phyloP scores from a whole-genome alignment of 78 protist species.

The Cavenderia fasciculata region DNA sequence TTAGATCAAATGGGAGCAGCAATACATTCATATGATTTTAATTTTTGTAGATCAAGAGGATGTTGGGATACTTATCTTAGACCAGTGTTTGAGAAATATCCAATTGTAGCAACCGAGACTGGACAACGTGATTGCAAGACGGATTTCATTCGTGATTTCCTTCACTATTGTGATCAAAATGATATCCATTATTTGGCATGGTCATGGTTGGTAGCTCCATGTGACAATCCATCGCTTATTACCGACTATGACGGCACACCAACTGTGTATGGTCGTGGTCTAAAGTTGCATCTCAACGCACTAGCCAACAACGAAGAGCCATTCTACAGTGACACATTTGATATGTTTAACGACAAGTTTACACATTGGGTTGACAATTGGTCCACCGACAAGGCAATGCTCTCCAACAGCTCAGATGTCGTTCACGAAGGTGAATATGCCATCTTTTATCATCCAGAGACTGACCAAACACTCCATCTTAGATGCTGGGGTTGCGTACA shows the following conservation, averaged over 20 bases:
- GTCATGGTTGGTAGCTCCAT: conserved; percentile 59
- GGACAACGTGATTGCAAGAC: conserved; percentile 66
- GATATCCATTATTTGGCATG: conserved; percentile 56
- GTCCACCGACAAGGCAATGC: background rate
- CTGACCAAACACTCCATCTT: conserved; percentile 5
- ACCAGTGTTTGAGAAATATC: conserved; percentile 26
- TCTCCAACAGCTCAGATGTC: background rate
- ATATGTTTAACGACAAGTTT: conserved; percentile 42
- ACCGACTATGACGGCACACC: conserved; percentile 22
- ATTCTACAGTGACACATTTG: conserved; percentile 30
- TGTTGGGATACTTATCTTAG: conserved; percentile 63
- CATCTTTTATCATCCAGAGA: background rate
- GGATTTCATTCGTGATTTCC: conserved; percentile 39
- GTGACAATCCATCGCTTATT: conserved; percentile 39
- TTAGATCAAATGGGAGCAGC: conserved; percentile 41
- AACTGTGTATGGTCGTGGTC: conserved; percentile 31
- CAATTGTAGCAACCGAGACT: conserved; percentile 69
- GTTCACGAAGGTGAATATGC: background rate
- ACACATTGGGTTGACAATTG: conserved; percentile 73
- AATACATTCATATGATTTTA: conserved; percentile 51
- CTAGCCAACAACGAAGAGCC: conserved; percentile 9
- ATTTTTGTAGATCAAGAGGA: conserved; percentile 54
- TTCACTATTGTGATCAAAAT: conserved; percentile 37
- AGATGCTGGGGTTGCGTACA: conserved; percentile 54
- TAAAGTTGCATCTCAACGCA: background rate